Evolutionary conservation across 352 stramenopile species (phyloP).

Genomic region (Blastocystis sp.): DNA sequence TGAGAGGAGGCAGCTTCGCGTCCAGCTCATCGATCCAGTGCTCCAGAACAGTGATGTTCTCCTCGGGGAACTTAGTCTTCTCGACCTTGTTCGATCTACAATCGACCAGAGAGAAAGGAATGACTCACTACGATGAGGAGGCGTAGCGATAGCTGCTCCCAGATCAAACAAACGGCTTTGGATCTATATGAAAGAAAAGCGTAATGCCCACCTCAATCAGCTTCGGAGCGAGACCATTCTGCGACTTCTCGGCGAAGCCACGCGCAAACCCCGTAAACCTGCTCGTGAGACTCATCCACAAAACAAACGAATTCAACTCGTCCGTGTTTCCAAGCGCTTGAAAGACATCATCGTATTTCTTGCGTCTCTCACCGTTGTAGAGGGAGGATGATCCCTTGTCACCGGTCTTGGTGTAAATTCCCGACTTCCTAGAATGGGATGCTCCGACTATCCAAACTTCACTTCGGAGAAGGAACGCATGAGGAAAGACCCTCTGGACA

Average conservation of each 20-base stretch:
- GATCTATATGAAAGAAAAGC: slow-evolving; percentile 64
- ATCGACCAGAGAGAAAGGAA: not conserved
- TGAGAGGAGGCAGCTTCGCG: slow-evolving; percentile 68
- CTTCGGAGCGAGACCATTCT: slow-evolving; percentile 54
- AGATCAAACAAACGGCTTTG: slow-evolving; percentile 78
- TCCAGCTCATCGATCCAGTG: slow-evolving; percentile 78
- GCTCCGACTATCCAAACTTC: not conserved
- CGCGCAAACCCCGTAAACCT: slow-evolving; percentile 63
- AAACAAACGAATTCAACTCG: slow-evolving; percentile 70
- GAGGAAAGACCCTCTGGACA: not conserved
- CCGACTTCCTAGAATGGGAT: slow-evolving; percentile 26
- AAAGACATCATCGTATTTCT: slow-evolving; percentile 76
- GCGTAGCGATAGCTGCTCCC: slow-evolving; percentile 75
- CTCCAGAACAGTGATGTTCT: slow-evolving; percentile 67
- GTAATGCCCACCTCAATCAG: slow-evolving; percentile 17
- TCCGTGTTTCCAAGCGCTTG: slow-evolving; percentile 77
- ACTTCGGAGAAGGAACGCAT: slow-evolving; percentile 20
- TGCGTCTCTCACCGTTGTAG: slow-evolving; percentile 74
- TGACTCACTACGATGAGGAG: slow-evolving; percentile 56
- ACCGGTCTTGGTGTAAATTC: slow-evolving; percentile 77
- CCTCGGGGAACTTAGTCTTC: slow-evolving; percentile 59
- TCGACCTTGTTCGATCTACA: slow-evolving; percentile 59
- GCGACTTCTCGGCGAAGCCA: slow-evolving; percentile 35
- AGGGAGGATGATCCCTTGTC: slow-evolving; percentile 80
- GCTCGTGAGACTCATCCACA: slow-evolving; percentile 61